A percentile compares a stretch with the other conserved stretches of the same genome.
phyloP scores from a whole-genome alignment of 1,284 basidiomycete genomes.

The Malassezia pachydermatis region DNA sequence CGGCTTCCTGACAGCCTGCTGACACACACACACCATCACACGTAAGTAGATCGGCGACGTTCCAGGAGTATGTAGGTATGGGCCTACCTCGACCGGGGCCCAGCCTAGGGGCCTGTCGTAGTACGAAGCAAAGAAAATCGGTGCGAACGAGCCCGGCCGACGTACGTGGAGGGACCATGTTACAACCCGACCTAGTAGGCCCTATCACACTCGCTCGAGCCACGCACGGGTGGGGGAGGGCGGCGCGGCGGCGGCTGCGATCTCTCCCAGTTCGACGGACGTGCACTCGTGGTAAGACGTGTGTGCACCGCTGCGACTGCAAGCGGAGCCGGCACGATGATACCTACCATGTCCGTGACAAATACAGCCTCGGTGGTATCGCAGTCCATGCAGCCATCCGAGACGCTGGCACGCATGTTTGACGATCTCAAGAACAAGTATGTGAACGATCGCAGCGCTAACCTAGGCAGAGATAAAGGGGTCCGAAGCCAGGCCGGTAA shows the following conservation, averaged over 20 bases:
- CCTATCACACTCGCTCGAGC: constrained; percentile 12
- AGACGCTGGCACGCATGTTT: constrained; percentile 40
- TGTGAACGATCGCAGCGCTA: constrained; percentile 4
- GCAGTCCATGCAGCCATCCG: constrained; percentile 26
- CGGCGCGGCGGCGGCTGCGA: not conserved
- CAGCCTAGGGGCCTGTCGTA: no score
- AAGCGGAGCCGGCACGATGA: constrained; percentile 14
- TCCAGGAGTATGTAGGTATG: no score
- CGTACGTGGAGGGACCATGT: not conserved
- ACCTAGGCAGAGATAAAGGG: constrained; percentile 19
- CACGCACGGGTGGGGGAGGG: not conserved
- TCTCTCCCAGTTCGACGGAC: not conserved
- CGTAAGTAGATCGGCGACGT: not conserved
- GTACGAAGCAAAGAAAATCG: not conserved
- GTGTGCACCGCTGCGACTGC: no score
- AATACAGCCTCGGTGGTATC: constrained; percentile 10
- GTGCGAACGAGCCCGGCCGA: not conserved
- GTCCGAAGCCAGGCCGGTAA: constrained; percentile 30
- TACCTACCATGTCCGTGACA: constrained; percentile 8
- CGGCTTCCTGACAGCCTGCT: not conserved
- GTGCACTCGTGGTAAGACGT: no score
- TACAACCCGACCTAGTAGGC: not conserved
- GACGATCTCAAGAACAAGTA: constrained; percentile 36
- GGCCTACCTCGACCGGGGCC: no score
- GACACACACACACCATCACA: not conserved